Base-by-base conservation (phyloP, 371 early-diverging fungal species). In the Zychaea mexicana region DNA sequence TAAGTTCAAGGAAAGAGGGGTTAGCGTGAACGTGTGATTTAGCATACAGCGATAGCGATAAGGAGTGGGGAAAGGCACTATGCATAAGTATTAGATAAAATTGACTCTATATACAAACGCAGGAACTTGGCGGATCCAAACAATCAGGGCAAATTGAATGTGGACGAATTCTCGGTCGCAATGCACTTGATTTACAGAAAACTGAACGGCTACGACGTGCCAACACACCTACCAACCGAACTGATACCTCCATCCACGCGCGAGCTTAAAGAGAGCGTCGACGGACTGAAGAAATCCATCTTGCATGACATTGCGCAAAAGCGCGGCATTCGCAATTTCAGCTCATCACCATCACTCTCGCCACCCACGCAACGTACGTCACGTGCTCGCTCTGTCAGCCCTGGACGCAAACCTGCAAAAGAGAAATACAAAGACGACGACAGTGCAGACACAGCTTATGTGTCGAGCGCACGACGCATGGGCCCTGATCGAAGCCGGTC, bases 131-230 rank as follows among this genome's bases (percentile, higher is more conserved):
- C 94, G 10, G 96, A 96, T 71, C 89, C 90, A 31, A 90, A 91
- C 60, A 88, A 92, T 65, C 85, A 87, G 65, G 98, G 96, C 31
- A 91, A 91, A 66, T 87, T 97, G 56, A 94, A 93, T 68, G 65
- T 89, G 21, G 93, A 96, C 73, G 96, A 96, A 74, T 97, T 96
- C 68, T 88, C 94, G 9, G 95, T 96, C 1, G 96, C 96, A 24
- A 95, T 97, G 96, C 93, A 96, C 71, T 75, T 97, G 26, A 89
- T 96, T 45, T 90, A 93, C 69, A 78, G 90, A 15, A 92, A 92
- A 55, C 69, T 94, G 15, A 88, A 85, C 46, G 96, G 96, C 2
- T 81, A 84, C 27, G 90, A 87, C 54, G 78, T 97, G 10, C 98
- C 98, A 10, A 76, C 79, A 12, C 74, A 71, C 7, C 68, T 97